Percentiles rank a stretch among this genome's conserved stretches.
These are phyloP conservation scores for Camelina laxa DNA, from an alignment of 345 rosid species.

Conservation along the genomic window DNA sequence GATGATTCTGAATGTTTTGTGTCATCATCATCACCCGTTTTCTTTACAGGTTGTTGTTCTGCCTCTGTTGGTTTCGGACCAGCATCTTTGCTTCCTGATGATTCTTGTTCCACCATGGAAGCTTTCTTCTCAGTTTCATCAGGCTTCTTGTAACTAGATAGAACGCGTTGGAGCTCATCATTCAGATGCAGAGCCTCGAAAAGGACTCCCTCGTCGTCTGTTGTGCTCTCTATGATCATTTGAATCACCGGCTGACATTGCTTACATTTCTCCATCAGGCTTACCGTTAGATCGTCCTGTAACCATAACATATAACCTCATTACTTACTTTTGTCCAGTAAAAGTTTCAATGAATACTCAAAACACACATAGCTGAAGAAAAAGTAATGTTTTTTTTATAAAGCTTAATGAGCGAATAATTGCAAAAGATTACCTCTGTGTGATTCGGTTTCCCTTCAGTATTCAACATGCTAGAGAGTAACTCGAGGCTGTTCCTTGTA, in stretches of 20 bases:
- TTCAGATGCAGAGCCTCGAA: constrained; percentile 81
- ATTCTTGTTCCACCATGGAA: constrained; percentile 35
- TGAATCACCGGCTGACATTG: constrained; percentile 69
- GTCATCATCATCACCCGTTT: neutral
- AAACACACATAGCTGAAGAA: no score
- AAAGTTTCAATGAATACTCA: neutral
- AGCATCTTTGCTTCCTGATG: constrained; percentile 38
- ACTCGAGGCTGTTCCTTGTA: constrained; percentile 72
- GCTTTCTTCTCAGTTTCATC: constrained; percentile 30
- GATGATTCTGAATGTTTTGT: constrained; percentile 16
- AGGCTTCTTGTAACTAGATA: constrained; percentile 41
- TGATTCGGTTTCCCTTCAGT: constrained; percentile 59
- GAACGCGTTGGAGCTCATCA: constrained; percentile 69
- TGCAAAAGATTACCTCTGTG: constrained; percentile 50
- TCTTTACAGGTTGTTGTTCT: constrained; percentile 16
- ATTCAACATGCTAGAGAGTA: constrained; percentile 77
- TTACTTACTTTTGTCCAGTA: neutral
- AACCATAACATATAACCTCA: constrained; percentile 26
- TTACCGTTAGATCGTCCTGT: constrained; percentile 57
- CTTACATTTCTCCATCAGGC: constrained; percentile 81
- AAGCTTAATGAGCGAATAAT: neutral
- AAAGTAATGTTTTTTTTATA: neutral
- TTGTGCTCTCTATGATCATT: constrained; percentile 73
- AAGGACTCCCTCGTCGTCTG: constrained; percentile 69
- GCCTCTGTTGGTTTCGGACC: constrained; percentile 30